Evolutionary conservation across 805 yeast species (phyloP), one percentile per base, ranked within the genome.

Genomic region (Lachancea nothofagi): DNA sequence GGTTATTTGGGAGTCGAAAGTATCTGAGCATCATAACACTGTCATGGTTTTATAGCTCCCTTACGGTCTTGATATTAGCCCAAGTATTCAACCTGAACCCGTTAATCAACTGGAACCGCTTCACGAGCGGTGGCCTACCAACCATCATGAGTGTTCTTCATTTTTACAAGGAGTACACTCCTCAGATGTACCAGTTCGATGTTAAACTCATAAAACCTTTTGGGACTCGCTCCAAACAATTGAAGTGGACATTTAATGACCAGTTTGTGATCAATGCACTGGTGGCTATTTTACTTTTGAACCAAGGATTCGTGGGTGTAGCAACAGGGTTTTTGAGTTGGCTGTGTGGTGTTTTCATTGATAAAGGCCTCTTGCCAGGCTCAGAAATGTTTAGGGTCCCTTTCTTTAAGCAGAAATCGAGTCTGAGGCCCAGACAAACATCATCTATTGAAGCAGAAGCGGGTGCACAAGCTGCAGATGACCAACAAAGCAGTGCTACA

Each of bases 1-100:
- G 85, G 36, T 57, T 74, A 35, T 70, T 70, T 51, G 85, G 85
- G 1, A 69, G 79, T 9, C 57, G 70, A 33, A 76, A 74, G 48
- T 75, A 76, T 47, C 47, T 74, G 8, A 69, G 77, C 26, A 50
- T 74, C 12, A 52, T 78, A 2, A 40, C 67, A 1, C 48, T 77
- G 29, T 32, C 34, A 10, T 43, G 46, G 46, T 3, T 24, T 9
- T 80, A 78, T 61, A 78, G 78, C 43, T 57, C 72, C 1, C 44
- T 69, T 4, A 49, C 62, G 7, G 55, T 71, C 4, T 56, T 67
- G 9, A 27, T 66, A 1, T 40, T 69, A 26, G 66, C 70, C 14
- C 29, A 58, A 24, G 27, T 58, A 1, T 29, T 50, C 9, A 64
- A 63, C 44, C 13, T 65, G 1, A 24, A 65, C 4, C 66, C 69